Conservation (phyloP, 352 stramenopile genomes). For the Blastocystis sp. region DNA sequence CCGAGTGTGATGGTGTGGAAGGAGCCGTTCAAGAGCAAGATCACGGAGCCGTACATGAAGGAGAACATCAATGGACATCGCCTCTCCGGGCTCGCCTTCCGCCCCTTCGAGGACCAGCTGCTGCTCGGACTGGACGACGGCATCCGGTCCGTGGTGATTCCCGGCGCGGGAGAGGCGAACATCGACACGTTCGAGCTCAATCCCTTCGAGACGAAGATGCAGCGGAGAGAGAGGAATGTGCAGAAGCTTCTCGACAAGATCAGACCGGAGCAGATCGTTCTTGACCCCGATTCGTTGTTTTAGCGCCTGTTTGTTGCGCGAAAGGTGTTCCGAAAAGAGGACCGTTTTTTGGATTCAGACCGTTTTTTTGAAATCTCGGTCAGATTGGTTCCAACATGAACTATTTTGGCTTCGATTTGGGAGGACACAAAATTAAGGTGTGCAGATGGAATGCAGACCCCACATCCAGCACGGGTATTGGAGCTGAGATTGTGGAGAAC, state of each 20-base stretch:
- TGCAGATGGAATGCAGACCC: slow-evolving; percentile 27
- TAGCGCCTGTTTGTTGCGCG: slow-evolving; percentile 11
- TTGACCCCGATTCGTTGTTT: slow-evolving; percentile 81
- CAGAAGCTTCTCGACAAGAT: slow-evolving; percentile 94
- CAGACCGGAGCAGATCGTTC: slow-evolving; percentile 91
- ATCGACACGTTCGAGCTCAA: slow-evolving; percentile 95
- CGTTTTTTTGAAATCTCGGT: slow-evolving; percentile 15
- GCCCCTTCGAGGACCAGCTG: slow-evolving; percentile 94
- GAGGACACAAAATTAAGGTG: slow-evolving; percentile 16
- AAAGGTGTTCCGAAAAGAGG: not conserved
- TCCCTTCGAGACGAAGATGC: slow-evolving; percentile 91
- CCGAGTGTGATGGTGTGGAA: slow-evolving; percentile 75
- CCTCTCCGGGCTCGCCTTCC: slow-evolving; percentile 77
- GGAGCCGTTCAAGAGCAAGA: slow-evolving; percentile 80
- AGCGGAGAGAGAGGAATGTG: slow-evolving; percentile 91
- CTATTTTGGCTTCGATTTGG: slow-evolving; percentile 51
- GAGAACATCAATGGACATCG: slow-evolving; percentile 79
- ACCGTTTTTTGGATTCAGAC: not conserved
- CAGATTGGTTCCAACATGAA: not conserved
- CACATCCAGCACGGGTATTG: not conserved
- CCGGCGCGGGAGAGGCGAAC: slow-evolving; percentile 92
- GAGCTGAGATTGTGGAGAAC: slow-evolving; percentile 32
- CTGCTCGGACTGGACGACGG: slow-evolving; percentile 82
- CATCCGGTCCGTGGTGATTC: slow-evolving; percentile 84
- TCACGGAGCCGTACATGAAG: slow-evolving; percentile 84